Conservation (phyloP, 2,329 filamentous ascomycete genomes). For the Torrubiellomyces zombiae region DNA sequence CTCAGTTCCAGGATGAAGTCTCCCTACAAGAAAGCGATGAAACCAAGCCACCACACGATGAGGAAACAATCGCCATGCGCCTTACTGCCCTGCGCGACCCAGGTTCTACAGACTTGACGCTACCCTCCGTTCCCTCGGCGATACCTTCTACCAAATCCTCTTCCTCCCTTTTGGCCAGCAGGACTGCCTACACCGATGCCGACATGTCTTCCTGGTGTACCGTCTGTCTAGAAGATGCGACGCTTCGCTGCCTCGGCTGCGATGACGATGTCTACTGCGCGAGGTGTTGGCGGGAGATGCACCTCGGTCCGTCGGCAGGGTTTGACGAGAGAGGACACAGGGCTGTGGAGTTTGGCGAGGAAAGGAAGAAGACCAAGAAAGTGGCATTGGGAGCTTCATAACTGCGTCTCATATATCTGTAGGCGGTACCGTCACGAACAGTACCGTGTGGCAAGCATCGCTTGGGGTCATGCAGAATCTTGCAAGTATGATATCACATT, state of each 20-base stretch:
- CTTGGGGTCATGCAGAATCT: too few species aligned
- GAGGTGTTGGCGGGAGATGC: constrained; percentile 68
- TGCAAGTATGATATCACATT: too few species aligned
- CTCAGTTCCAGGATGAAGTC: constrained; percentile 28
- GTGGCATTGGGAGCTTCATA: constrained; percentile 20
- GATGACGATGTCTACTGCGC: constrained; percentile 57
- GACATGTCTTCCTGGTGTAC: constrained; percentile 66
- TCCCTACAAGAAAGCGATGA: background rate
- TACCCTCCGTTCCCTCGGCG: constrained; percentile 34
- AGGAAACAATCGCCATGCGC: constrained; percentile 1
- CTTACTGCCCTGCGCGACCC: constrained; percentile 26
- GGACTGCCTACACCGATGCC: constrained; percentile 42
- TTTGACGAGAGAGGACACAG: constrained; percentile 55
- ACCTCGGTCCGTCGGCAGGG: constrained; percentile 50
- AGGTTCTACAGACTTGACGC: constrained; percentile 13
- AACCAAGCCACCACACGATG: background rate
- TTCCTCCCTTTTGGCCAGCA: constrained; percentile 20
- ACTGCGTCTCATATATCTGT: too few species aligned
- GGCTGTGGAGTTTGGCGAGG: constrained; percentile 40
- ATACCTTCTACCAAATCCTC: constrained; percentile 23
- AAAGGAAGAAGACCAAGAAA: constrained; percentile 15
- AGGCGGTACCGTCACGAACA: too few species aligned
- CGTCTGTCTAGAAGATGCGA: constrained; percentile 67
- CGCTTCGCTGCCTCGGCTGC: constrained; percentile 56
- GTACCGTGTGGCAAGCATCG: too few species aligned